Base-by-base conservation (phyloP, 23 red algal genomes). In the Gracilaria caudata region DNA sequence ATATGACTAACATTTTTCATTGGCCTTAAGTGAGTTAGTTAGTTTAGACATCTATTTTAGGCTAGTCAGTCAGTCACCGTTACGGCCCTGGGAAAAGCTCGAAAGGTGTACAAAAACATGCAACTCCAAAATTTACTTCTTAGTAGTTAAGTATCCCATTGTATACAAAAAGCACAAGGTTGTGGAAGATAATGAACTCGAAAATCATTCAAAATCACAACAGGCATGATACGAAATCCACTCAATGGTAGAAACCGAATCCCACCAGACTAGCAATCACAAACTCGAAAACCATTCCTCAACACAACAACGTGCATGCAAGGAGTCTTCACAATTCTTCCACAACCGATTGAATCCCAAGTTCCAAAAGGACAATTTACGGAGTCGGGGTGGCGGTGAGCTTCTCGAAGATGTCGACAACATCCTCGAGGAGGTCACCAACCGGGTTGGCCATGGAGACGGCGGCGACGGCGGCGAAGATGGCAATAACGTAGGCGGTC, bases 401-500 rank as follows among this genome's bases (percentile, higher is more conserved):
- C 7, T 38, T 8, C 11, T 11, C 24, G 40, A 75, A 38, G 70
- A 75, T 33, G 17, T 75, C 70, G n/a, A 49, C 26, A 21, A 75
- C 4, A 7, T 75, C 43, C 2, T 75, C 38, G 33, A 30, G 6
- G 21, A 66, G 30, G 30, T 66, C 30, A 30, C 30, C 12, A 16
- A 66, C 16, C 30, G 29, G 25, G 9, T 66, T 7, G 33, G 29
- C 70, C 70, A 75, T 75, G 40, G 70, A 32, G 40, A 36, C 70
- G 70, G 70, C 34, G 70, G 70, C 70, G 9, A 75, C 29, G 9
- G 37, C 70, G 70, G 70, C 70, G 38, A 75, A 33, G 43, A 75
- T 21, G 43, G 70, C 24, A 36, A 75, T 75, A 29, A 75, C 43
- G 70, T 75, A 75, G 43, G 40, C 70, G 70, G 70, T 29, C 70